Base-by-base conservation (phyloP, 345 rosid genomes). In the Gossypium bickii region DNA sequence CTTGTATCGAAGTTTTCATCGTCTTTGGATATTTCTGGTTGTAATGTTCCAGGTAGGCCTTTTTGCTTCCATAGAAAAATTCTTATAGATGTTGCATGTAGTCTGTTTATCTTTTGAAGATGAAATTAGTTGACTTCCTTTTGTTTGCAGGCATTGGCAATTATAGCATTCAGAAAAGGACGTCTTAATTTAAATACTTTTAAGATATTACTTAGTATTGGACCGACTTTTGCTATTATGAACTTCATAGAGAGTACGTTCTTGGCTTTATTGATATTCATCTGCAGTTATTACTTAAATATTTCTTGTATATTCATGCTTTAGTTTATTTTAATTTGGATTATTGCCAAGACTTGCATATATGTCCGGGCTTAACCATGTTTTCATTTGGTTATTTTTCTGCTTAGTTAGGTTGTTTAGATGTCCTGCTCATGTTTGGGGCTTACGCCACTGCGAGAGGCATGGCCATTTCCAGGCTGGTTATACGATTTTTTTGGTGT, bases 381-480 rank as follows among this genome's bases (percentile, higher is more conserved):
- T 56, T 10, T 43, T 56, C 64, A 70, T 74, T 55, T 57, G 62
- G 73, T 70, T 74, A 44, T 17, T 73, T 80, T 77, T 71, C 64
- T 77, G 61, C 81, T 58, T 55, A 25, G 60, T 62, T 80, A 95
- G 99, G 93, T 82, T 84, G 84, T 86, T 85, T 93, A 70, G 99
- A 95, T 83, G 96, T 91, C 68, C 66, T 95, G 76, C 94, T 95
- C 77, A 95, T 87, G 93, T 91, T 80, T 81, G 99, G 99, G 65
- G 98, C 99, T 29, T 95, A 95, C 83, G 77, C 86, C 70, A 86
- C 93, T 22, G 89, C 98, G 11, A 87, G 98, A 85, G 99, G 93
- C 86, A 93, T 95, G 99, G 99, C 99, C 71, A 88, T 95, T 79
- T 93, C 99, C 49, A 89, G 98, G 83, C 83, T 95, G 65, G 85